These are phyloP conservation scores for Kodamaea alishanica DNA, from an alignment of 1,139 yeast species.

Conservation along the genomic window DNA sequence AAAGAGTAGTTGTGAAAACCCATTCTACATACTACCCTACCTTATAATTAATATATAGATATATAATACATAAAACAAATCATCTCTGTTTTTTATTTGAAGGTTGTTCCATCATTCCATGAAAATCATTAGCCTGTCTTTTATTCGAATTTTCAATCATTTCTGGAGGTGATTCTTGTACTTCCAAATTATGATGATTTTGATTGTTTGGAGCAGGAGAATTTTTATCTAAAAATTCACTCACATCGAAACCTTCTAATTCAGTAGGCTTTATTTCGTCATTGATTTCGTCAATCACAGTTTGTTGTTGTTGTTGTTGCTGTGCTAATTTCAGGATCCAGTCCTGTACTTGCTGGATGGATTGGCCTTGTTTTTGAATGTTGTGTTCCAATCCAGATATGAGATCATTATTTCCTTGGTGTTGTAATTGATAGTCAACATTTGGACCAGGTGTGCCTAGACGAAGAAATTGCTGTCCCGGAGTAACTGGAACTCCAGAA, in stretches of 20 bases:
- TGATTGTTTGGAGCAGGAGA: background rate
- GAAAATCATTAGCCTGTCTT: slow-evolving; percentile 1
- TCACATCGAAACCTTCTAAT: slow-evolving; percentile 38
- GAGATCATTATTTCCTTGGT: slow-evolving; percentile 13
- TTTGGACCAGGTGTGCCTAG: slow-evolving; percentile 11
- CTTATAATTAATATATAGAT: background rate
- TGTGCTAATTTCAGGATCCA: slow-evolving; percentile 49
- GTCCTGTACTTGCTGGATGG: slow-evolving; percentile 56
- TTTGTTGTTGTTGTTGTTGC: slow-evolving; percentile 34
- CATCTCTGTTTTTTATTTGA: slow-evolving; percentile 1
- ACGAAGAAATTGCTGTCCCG: slow-evolving; percentile 11
- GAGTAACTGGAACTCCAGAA: slow-evolving; percentile 5
- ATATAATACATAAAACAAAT: background rate
- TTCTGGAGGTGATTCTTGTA: background rate
- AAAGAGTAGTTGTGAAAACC: too few species aligned
- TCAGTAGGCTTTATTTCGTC: slow-evolving; percentile 14
- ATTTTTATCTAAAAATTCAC: slow-evolving; percentile 30
- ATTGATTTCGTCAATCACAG: slow-evolving; percentile 12
- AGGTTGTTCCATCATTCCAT: background rate
- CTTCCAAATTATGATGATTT: background rate
- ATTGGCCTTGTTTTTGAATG: slow-evolving; percentile 49
- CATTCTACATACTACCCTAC: too few species aligned
- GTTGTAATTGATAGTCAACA: background rate
- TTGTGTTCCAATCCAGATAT: slow-evolving; percentile 42
- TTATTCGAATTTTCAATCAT: slow-evolving; percentile 1